Evolutionary conservation across 345 rosid genomes (phyloP).

Genomic region (Anacardium occidentale): DNA sequence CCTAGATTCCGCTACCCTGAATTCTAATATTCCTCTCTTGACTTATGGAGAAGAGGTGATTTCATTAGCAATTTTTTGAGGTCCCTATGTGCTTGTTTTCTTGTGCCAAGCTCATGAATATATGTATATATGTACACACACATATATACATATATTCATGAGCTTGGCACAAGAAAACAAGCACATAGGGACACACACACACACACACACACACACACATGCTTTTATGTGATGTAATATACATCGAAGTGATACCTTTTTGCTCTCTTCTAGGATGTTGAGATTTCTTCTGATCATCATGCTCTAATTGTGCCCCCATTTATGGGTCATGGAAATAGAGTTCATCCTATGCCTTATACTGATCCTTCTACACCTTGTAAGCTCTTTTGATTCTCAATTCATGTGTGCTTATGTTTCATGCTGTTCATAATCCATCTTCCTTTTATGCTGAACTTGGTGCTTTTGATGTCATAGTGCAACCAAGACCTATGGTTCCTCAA

Average conservation of each 20-base stretch:
- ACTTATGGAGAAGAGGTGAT: constrained; percentile 88
- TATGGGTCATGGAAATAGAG: constrained; percentile 68
- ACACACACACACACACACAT: background rate
- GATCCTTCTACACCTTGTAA: constrained; percentile 75
- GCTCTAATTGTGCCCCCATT: constrained; percentile 86
- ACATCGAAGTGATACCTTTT: constrained; percentile 1
- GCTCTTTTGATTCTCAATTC: constrained; percentile 24
- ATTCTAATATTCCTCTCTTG: constrained; percentile 81
- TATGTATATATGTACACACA: background rate
- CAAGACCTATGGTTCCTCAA: constrained; percentile 92
- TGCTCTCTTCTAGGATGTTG: constrained; percentile 50
- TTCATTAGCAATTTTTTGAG: constrained; percentile 1
- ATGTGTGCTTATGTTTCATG: background rate
- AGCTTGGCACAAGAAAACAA: too few relatives aligned
- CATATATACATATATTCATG: background rate
- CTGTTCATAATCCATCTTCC: background rate
- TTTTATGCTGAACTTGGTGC: constrained; percentile 9
- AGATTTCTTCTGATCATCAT: constrained; percentile 83
- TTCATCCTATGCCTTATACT: constrained; percentile 60
- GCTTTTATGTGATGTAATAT: background rate
- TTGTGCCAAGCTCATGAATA: background rate
- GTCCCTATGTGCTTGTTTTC: constrained; percentile 2
- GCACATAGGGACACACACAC: too few relatives aligned
- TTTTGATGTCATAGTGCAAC: constrained; percentile 52
- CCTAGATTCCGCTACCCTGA: constrained; percentile 60